These are phyloP conservation scores for Blakeslea trispora DNA, from an alignment of 371 early-diverging fungal species.

Conservation along the genomic window DNA sequence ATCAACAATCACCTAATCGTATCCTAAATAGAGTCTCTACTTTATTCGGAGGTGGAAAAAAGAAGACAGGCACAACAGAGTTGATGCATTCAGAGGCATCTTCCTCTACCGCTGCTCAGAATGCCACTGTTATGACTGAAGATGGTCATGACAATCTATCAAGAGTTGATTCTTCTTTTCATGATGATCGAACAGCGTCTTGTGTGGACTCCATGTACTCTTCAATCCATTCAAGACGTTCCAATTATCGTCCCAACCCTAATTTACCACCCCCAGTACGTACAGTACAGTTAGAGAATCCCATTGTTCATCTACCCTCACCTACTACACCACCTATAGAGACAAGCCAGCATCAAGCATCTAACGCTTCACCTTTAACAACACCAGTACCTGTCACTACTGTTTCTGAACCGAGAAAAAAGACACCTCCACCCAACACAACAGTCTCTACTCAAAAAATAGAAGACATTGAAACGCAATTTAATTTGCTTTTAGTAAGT, in stretches of 20 bases:
- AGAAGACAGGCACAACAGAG: slow-evolving; percentile 2
- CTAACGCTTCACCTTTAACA: neutral
- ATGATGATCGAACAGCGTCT: slow-evolving; percentile 19
- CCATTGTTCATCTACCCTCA: slow-evolving; percentile 29
- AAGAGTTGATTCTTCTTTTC: slow-evolving; percentile 31
- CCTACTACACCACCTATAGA: slow-evolving; percentile 4
- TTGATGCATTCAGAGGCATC: neutral
- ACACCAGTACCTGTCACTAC: neutral
- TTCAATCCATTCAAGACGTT: slow-evolving; percentile 34
- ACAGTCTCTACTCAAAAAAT: slow-evolving; percentile 14
- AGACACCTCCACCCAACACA: slow-evolving; percentile 14
- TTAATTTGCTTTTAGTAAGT: slow-evolving; percentile 44
- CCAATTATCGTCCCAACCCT: slow-evolving; percentile 31
- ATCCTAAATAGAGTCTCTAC: slow-evolving; percentile 28
- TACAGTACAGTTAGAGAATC: slow-evolving; percentile 35
- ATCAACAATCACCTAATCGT: slow-evolving; percentile 11
- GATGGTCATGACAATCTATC: slow-evolving; percentile 3
- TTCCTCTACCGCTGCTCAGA: neutral
- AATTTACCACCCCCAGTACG: slow-evolving; percentile 35
- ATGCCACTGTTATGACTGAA: slow-evolving; percentile 2
- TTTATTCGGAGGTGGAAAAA: slow-evolving; percentile 27
- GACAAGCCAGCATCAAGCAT: neutral
- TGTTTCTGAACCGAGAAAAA: slow-evolving; percentile 5
- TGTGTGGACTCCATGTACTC: slow-evolving; percentile 48
- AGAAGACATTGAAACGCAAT: slow-evolving; percentile 45